These are phyloP conservation scores for Fraxinus platypoda DNA, from an alignment of 305 asterid genomes.

Conservation along the genomic window DNA sequence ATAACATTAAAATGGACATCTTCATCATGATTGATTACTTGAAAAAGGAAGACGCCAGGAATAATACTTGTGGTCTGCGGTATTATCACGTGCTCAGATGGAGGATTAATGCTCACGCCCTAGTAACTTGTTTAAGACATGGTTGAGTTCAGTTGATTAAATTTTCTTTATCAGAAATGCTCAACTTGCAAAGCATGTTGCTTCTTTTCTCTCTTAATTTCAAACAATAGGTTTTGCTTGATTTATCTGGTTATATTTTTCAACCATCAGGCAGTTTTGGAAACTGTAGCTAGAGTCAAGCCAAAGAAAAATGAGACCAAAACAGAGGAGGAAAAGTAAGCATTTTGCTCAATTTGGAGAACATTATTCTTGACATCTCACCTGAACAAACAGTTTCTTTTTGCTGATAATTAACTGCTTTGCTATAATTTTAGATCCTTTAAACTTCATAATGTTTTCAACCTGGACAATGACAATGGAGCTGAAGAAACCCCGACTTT, in stretches of 20 bases:
- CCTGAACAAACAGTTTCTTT: constrained; percentile 17
- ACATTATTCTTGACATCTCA: constrained; percentile 10
- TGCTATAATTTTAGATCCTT: constrained; percentile 54
- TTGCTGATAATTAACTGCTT: constrained; percentile 15
- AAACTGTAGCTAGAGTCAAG: constrained; percentile 98
- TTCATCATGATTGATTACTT: not conserved
- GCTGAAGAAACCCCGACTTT: constrained; percentile 95
- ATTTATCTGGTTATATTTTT: constrained; percentile 23
- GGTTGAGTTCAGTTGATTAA: not conserved
- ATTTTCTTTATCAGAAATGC: not conserved
- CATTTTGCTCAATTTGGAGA: not conserved
- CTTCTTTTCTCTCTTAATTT: not conserved
- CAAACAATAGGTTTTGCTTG: constrained; percentile 6
- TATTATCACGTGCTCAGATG: not conserved
- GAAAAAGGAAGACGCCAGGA: not conserved
- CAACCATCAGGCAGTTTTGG: constrained; percentile 81
- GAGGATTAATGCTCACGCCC: not conserved
- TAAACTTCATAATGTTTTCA: constrained; percentile 83
- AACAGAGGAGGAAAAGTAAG: constrained; percentile 90
- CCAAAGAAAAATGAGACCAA: constrained; percentile 80
- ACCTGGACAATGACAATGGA: constrained; percentile 93
- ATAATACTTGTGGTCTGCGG: not conserved
- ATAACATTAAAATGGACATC: not conserved
- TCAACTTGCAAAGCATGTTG: constrained; percentile 1
- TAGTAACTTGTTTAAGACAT: not conserved